Evolutionary conservation across 2,329 filamentous ascomycete genomes (phyloP), one percentile per base, ranked within the genome.

Genomic region (Pyrenophora tritici-repentis): DNA sequence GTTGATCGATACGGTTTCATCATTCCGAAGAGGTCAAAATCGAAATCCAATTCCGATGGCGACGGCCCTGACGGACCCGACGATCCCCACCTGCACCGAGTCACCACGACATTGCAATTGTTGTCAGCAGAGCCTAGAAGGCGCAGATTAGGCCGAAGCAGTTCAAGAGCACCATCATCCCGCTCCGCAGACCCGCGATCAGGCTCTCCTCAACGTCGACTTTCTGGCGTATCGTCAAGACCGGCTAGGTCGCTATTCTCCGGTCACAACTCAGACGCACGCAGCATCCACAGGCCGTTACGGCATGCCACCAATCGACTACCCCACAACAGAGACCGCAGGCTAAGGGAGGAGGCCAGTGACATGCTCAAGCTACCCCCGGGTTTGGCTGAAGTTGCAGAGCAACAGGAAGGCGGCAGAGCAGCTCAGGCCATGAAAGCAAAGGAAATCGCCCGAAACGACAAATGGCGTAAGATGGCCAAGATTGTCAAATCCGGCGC

Each of bases 401-500:
- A 72, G 47, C 62, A 73, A 37, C 73, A 79, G 53, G 75, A 82
- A 48, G 78, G 78, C 22, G 76, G 78, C 16, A 74, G 75, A 32
- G 71, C 74, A 18, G 77, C 78, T n/a, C 76, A 75, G 35, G 73
- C 75, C 6, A 76, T 79, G 64, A 83, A 79, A 59, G 79, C 79
- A 48, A 85, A 84, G 56, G 85, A 87, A 66, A 82, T 83, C 73
- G 72, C 79, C 46, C 77, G 85, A 26, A 84, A 86, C 61, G 82
- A 86, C 50, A 87, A 87, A 62, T 88, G 86, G 86, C 80, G 81
- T 16, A 85, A 81, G 63, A 88, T 88, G 86, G 86, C 84, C 9
- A 75, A 75, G 32, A 62, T 75, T 14, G 66, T 72, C 13, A 78
- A 78, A 46, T 70, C 75, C 6, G 77, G 75, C 6, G 72, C 74